Conservation (phyloP, 805 yeast genomes). For the Ogataea degrootiae region DNA sequence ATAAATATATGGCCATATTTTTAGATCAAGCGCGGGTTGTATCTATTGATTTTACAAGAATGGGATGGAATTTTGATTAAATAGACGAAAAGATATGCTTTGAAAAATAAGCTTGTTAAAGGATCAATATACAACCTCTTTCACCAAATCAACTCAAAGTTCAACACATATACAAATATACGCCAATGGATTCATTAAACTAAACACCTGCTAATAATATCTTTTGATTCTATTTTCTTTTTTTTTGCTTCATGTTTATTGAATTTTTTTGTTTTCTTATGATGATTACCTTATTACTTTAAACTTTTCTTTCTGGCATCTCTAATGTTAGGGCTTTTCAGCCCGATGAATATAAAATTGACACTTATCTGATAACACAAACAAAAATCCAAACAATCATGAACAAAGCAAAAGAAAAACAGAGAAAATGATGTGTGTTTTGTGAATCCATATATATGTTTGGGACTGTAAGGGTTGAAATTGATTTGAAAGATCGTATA, state of each 20-base stretch:
- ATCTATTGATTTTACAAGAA: too few relatives aligned
- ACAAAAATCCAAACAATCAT: slow-evolving; percentile 1
- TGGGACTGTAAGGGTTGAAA: neutral
- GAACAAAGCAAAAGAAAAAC: neutral
- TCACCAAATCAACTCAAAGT: too few relatives aligned
- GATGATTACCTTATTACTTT: slow-evolving; percentile 22
- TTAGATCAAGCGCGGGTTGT: too few relatives aligned
- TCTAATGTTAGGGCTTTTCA: slow-evolving; percentile 79
- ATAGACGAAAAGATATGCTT: too few relatives aligned
- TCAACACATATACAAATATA: too few relatives aligned
- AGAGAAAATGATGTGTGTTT: neutral
- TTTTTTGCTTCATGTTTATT: neutral
- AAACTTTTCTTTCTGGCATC: slow-evolving; percentile 79
- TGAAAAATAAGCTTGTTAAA: too few relatives aligned
- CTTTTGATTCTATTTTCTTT: neutral
- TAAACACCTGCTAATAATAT: neutral
- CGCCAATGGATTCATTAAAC: neutral
- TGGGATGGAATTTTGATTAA: too few relatives aligned
- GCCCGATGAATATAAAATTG: slow-evolving; percentile 78
- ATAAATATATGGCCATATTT: too few relatives aligned
- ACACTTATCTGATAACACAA: slow-evolving; percentile 52
- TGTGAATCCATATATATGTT: neutral
- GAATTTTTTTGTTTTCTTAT: slow-evolving; percentile 5
- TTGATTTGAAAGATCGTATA: too few relatives aligned
- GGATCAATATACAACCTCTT: too few relatives aligned